Evolutionary conservation across 306 rosid genomes (phyloP).

Genomic region (Trichosanthes truncata): DNA sequence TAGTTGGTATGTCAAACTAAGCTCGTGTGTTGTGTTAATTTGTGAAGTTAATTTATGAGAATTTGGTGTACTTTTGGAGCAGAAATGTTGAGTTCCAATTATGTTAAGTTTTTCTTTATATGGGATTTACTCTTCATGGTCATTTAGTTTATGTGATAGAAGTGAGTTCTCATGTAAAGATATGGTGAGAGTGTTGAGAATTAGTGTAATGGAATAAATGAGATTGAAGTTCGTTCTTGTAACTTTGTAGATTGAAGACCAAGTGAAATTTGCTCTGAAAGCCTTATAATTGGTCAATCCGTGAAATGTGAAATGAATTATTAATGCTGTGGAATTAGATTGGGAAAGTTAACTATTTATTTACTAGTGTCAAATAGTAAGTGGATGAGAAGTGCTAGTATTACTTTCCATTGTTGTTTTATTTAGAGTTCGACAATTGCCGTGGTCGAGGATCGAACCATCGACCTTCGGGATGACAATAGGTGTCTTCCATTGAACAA

Average conservation of each 20-base stretch:
- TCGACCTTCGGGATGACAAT: not conserved
- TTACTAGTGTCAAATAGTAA: not conserved
- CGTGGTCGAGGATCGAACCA: not conserved
- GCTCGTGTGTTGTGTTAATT: not conserved
- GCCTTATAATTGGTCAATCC: not conserved
- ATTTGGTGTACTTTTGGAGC: not conserved
- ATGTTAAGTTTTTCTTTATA: not conserved
- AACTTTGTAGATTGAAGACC: not conserved
- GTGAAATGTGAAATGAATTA: not conserved
- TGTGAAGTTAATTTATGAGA: not conserved
- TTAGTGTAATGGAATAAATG: not conserved
- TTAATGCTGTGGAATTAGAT: not conserved
- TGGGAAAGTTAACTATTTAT: not conserved
- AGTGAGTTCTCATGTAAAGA: not conserved
- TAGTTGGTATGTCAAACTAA: not conserved
- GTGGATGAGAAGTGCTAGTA: not conserved
- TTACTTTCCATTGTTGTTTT: not conserved
- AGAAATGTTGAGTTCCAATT: not conserved
- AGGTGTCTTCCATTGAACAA: not conserved
- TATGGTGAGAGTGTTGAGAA: not conserved
- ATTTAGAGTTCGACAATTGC: not conserved
- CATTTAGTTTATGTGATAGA: not conserved
- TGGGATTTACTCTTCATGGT: not conserved
- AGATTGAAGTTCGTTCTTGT: not conserved
- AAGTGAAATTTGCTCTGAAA: not conserved